Percentiles rank a stretch among this genome's conserved stretches.
These are phyloP conservation scores for Fennellomyces sp. DNA, from an alignment of 371 early-diverging fungal genomes.

Conservation along the genomic window DNA sequence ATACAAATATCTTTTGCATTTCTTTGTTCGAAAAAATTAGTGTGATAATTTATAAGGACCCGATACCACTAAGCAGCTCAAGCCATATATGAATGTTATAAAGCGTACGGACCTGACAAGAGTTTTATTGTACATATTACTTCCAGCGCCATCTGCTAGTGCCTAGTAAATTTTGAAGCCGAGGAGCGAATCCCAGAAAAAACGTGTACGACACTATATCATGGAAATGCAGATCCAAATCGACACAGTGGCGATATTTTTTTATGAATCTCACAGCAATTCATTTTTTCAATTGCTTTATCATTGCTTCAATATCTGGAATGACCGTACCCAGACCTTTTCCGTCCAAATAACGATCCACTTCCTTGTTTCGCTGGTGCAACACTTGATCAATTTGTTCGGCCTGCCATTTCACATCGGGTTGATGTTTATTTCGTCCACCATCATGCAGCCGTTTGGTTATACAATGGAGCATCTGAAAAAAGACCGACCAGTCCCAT, in stretches of 20 bases:
- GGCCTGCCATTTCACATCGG: conserved; percentile 19
- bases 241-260: background rate
- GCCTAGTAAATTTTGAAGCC: no score
- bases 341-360: conserved; percentile 6
- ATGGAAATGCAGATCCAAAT: no score
- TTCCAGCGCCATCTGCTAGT: no score
- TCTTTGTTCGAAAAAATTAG: no score
- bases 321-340: background rate
- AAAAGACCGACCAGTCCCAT: conserved; percentile 57
- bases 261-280: background rate
- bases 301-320: background rate
- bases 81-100: no score
- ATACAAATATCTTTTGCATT: no score
- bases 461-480: conserved; percentile 17
- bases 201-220: no score
- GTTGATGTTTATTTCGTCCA: conserved; percentile 1
- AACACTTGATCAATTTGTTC: conserved; percentile 7
- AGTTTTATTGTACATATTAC: no score
- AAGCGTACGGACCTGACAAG: no score
- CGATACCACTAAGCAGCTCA: no score
- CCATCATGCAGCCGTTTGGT: conserved; percentile 10
- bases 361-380: background rate
- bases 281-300: background rate
- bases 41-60: no score
- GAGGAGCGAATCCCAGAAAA: no score